These are phyloP conservation scores for Grosmannia serpens DNA, from an alignment of 2,329 filamentous ascomycete species.

Conservation along the genomic window DNA sequence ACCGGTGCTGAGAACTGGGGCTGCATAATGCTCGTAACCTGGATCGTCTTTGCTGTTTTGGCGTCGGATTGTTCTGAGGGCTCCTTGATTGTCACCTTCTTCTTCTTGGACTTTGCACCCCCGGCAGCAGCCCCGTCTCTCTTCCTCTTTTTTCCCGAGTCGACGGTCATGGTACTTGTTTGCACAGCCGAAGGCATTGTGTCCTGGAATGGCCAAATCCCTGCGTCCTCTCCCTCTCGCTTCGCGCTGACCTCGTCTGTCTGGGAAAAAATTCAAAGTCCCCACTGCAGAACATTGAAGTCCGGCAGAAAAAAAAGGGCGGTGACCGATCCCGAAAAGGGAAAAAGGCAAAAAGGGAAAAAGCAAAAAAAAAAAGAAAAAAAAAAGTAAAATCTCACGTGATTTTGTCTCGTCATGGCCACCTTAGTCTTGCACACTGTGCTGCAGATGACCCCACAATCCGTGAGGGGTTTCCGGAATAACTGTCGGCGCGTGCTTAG, in stretches of 20 bases:
- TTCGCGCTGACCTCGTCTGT: neutral
- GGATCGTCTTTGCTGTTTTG: conserved; percentile 21
- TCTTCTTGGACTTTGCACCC: conserved; percentile 31
- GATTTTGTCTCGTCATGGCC: neutral
- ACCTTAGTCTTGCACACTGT: neutral
- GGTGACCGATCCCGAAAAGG: neutral
- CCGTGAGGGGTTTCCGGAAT: conserved; percentile 7
- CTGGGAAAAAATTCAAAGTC: conserved; percentile 6
- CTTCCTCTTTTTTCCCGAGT: conserved; percentile 39
- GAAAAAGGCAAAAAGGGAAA: too few relatives aligned
- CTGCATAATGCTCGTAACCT: conserved; percentile 33
- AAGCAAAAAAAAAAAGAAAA: too few relatives aligned
- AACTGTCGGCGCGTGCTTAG: conserved; percentile 11
- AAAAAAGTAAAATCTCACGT: too few relatives aligned
- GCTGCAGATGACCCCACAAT: neutral
- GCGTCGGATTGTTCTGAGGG: conserved; percentile 17
- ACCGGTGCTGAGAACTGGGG: conserved; percentile 36
- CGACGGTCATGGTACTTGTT: conserved; percentile 5
- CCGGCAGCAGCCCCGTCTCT: conserved; percentile 28
- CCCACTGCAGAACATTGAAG: neutral
- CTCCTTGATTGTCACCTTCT: conserved; percentile 37
- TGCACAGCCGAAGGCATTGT: conserved; percentile 1
- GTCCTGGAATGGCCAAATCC: neutral
- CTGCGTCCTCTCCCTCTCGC: neutral
- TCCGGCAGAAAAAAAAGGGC: conserved; percentile 8